Evolutionary conservation across 1,139 yeast genomes (phyloP).

Genomic region (Geotrichum histeridarum): DNA sequence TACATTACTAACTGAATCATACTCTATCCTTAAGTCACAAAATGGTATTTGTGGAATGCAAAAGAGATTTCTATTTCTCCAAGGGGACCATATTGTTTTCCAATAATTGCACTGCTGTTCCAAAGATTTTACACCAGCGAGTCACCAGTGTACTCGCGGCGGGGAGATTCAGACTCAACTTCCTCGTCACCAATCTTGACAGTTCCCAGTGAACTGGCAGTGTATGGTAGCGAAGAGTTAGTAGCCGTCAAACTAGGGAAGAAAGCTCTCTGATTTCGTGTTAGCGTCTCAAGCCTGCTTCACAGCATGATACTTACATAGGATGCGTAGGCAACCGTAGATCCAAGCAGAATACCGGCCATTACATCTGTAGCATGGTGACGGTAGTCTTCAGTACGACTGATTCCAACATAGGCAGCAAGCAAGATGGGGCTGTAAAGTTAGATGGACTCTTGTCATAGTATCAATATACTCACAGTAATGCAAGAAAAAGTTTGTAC

Average conservation of each 20-base stretch:
- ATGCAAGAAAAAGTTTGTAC: slow-evolving; percentile 31
- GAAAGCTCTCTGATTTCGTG: slow-evolving; percentile 12
- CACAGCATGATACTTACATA: slow-evolving; percentile 32
- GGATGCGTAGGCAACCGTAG: slow-evolving; percentile 44
- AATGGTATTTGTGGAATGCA: too few relatives aligned
- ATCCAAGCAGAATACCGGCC: slow-evolving; percentile 55
- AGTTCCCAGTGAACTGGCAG: background rate
- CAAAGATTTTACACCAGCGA: background rate
- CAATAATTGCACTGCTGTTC: background rate
- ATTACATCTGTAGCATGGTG: slow-evolving; percentile 69
- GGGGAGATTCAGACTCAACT: background rate
- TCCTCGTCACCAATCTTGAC: background rate
- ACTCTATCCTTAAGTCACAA: too few relatives aligned
- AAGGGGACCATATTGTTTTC: background rate
- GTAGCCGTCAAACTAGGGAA: slow-evolving; percentile 10
- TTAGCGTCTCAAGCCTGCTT: background rate
- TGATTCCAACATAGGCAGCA: slow-evolving; percentile 18
- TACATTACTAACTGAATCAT: too few relatives aligned
- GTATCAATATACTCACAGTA: slow-evolving; percentile 11
- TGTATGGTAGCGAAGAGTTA: background rate
- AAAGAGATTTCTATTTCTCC: too few relatives aligned
- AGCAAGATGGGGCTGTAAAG: slow-evolving; percentile 13
- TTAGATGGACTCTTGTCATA: background rate
- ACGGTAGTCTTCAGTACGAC: slow-evolving; percentile 52
- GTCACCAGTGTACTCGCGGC: background rate